Evolutionary conservation across 1,284 basidiomycete genomes (phyloP), one percentile per base, ranked within the genome.

Genomic region (Heliocybe sulcata): DNA sequence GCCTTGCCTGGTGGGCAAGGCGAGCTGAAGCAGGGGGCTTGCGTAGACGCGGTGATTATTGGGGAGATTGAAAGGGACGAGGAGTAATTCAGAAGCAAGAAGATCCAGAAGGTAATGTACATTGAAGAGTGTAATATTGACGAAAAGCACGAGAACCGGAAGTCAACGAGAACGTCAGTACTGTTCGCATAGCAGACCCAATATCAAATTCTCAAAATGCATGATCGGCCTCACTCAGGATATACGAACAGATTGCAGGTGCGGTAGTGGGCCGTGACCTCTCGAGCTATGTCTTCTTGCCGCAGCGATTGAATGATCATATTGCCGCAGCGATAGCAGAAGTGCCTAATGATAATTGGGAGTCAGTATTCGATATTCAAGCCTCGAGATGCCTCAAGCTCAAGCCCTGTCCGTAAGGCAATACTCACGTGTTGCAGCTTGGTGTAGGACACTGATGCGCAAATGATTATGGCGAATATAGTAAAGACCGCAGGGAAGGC

Each of bases 1-100:
- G 75, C 84, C n/a, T 65, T 92, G 33, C 90, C 89, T 61, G 72
- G 63, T 1, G 72, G 70, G 0, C 73, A 71, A 26, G 63, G 66
- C 12, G 69, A 67, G 45, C 55, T 88, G 31, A 72, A 79, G 48
- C 69, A 64, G 1, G 89, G 85, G 20, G 77, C 80, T 38, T 67
- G 70, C 58, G 82, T 73, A 0, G 73, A 82, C 12, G 81, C 83
- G 10, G 71, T 90, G 1, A 57, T 91, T 16, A 81, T 91, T 53
- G 85, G 86, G 20, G 88, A 90, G 66, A 68, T 90, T 38, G 73
- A 78, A 58, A 57, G 64, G 61, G 38, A 42, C 29, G 29, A n/a
- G n/a, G n/a, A n/a, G n/a, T n/a, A n/a, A n/a, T n/a, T n/a, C n/a
- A n/a, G n/a, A n/a, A n/a, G n/a, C n/a, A n/a, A n/a, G n/a, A n/a